These are phyloP conservation scores for Austroboletus niveus DNA, from an alignment of 1,284 basidiomycete genomes.

Conservation along the genomic window DNA sequence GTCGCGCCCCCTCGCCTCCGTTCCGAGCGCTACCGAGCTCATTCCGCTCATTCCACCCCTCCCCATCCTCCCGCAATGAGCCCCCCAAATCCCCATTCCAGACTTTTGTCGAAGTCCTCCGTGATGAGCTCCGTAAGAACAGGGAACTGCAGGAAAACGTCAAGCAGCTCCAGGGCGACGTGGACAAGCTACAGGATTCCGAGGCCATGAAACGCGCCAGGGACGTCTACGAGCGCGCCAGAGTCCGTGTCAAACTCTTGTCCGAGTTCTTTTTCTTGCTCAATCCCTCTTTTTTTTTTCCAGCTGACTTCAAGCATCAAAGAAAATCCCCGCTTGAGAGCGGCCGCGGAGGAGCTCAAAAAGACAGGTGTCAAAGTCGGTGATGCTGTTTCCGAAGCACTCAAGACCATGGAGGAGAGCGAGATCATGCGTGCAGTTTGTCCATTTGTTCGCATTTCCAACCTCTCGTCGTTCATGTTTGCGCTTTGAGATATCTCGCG, in stretches of 20 bases:
- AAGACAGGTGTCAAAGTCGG: conserved; percentile 90
- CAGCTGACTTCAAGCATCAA: conserved; percentile 93
- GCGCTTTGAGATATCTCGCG: conserved; percentile 64
- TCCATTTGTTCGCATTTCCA: conserved; percentile 9
- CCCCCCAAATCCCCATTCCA: conserved; percentile 90
- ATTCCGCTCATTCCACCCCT: conserved; percentile 61
- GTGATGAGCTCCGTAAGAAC: conserved; percentile 91
- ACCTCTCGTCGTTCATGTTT: background rate
- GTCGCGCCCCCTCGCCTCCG: conserved; percentile 19
- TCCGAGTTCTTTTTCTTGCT: conserved; percentile 1
- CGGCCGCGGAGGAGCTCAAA: conserved; percentile 88
- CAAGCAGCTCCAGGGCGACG: conserved; percentile 95
- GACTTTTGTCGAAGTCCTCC: conserved; percentile 93
- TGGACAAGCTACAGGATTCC: conserved; percentile 94
- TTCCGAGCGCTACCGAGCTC: conserved; percentile 41
- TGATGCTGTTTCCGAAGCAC: conserved; percentile 89
- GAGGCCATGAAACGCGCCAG: conserved; percentile 93
- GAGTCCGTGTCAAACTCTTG: conserved; percentile 54
- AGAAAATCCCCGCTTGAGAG: conserved; percentile 90
- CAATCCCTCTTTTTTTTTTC: conserved; percentile 3
- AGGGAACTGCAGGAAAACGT: conserved; percentile 95
- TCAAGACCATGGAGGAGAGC: conserved; percentile 92
- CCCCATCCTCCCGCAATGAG: conserved; percentile 59
- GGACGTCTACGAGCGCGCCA: conserved; percentile 90
- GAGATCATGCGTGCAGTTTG: conserved; percentile 84